Conservation (phyloP, 2,329 filamentous ascomycete genomes). For the Aspergillus chevalieri region DNA sequence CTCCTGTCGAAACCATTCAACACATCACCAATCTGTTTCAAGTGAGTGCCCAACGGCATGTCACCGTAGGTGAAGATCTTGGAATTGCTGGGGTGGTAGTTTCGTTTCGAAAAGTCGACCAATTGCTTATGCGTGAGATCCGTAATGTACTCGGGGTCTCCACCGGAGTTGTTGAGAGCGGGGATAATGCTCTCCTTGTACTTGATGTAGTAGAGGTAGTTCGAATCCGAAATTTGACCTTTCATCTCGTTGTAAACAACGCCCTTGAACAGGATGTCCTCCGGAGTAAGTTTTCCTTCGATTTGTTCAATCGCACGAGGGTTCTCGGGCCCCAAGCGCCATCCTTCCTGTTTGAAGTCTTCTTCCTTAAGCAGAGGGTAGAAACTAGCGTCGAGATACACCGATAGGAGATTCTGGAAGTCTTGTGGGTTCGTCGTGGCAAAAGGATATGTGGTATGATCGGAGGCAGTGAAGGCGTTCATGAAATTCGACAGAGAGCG, state of each 20-base stretch:
- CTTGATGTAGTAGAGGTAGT: slow-evolving; percentile 90
- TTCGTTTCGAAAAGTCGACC: slow-evolving; percentile 77
- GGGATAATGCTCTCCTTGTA: slow-evolving; percentile 95
- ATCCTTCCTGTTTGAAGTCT: slow-evolving; percentile 94
- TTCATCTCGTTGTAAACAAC: slow-evolving; percentile 99
- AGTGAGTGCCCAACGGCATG: slow-evolving; percentile 75
- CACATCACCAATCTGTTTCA: slow-evolving; percentile 70
- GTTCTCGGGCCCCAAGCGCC: slow-evolving; percentile 91
- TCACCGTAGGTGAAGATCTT: slow-evolving; percentile 95
- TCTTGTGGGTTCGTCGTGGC: slow-evolving; percentile 94
- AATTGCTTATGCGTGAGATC: slow-evolving; percentile 89
- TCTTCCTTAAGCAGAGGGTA: slow-evolving; percentile 82
- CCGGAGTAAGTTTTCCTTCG: slow-evolving; percentile 46
- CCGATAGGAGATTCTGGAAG: slow-evolving; percentile 91
- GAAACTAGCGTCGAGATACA: slow-evolving; percentile 91
- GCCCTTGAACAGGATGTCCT: slow-evolving; percentile 74
- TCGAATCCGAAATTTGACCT: slow-evolving; percentile 95
- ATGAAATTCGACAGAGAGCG: slow-evolving; percentile 98
- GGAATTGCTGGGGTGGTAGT: slow-evolving; percentile 96
- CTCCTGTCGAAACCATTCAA: slow-evolving; percentile 69
- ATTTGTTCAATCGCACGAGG: slow-evolving; percentile 53
- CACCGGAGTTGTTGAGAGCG: slow-evolving; percentile 90
- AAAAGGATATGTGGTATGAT: slow-evolving; percentile 97
- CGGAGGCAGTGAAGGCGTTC: slow-evolving; percentile 95
- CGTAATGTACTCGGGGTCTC: slow-evolving; percentile 93